Conservation (phyloP, 441 rosid species). For the Pelargonium australe region DNA sequence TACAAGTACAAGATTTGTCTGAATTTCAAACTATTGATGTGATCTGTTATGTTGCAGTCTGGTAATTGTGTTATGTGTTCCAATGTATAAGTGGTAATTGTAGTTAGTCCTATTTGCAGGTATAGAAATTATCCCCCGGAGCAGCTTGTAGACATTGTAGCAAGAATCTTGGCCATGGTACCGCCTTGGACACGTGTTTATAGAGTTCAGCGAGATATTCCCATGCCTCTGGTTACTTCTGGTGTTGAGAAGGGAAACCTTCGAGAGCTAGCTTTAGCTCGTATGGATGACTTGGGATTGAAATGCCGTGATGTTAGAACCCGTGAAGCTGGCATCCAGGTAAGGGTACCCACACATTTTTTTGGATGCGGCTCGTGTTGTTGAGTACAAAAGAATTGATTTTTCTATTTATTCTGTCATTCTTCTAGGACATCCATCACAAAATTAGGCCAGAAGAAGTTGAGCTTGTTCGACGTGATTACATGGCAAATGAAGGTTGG, state of each 20-base stretch:
- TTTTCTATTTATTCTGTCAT: conserved; percentile 17
- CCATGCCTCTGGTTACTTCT: conserved; percentile 97
- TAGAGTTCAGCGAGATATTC: conserved; percentile 97
- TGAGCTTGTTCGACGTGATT: conserved; percentile 97
- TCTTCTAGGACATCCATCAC: conserved; percentile 80
- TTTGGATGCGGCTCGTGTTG: not conserved
- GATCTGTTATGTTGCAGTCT: not conserved
- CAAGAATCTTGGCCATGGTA: conserved; percentile 95
- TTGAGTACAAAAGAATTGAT: conserved; percentile 14
- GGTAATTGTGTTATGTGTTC: conserved; percentile 8
- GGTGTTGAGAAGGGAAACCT: conserved; percentile 99
- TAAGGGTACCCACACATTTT: conserved; percentile 17
- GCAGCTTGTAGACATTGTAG: conserved; percentile 94
- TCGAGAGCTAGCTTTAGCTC: conserved; percentile 88
- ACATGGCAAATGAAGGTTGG: conserved; percentile 97
- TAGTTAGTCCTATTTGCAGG: conserved; percentile 33
- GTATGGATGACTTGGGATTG: conserved; percentile 96
- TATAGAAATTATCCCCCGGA: conserved; percentile 94
- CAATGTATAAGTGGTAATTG: conserved; percentile 12
- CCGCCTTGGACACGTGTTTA: conserved; percentile 99
- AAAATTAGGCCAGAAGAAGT: conserved; percentile 94
- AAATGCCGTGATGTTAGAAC: conserved; percentile 98
- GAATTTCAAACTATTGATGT: not conserved
- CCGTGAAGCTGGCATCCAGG: conserved; percentile 99
- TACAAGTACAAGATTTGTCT: not conserved